These are phyloP conservation scores for Firmiana major DNA, from an alignment of 345 rosid species.

Conservation along the genomic window DNA sequence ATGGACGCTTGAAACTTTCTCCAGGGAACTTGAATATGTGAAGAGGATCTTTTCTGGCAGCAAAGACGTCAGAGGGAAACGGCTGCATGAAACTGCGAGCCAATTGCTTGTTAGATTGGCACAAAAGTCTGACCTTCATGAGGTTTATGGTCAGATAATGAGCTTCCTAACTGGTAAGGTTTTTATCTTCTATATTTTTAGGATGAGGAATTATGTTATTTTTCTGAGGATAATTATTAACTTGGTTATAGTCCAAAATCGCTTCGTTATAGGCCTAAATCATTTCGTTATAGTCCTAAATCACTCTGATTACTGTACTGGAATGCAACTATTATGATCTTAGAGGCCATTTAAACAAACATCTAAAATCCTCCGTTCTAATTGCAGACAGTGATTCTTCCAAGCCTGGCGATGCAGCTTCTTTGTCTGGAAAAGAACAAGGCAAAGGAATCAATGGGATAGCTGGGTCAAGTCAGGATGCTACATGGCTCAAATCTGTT, in stretches of 20 bases:
- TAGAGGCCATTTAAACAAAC: not conserved
- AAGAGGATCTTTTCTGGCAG: constrained; percentile 73
- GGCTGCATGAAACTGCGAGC: constrained; percentile 70
- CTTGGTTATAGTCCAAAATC: too few species aligned
- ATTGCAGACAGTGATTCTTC: constrained; percentile 68
- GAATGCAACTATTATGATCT: not conserved
- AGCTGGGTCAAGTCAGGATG: constrained; percentile 55
- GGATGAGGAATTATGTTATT: not conserved
- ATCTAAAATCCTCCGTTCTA: constrained; percentile 12
- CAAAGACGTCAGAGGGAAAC: constrained; percentile 80
- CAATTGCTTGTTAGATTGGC: constrained; percentile 59
- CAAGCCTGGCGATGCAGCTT: constrained; percentile 33
- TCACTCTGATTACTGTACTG: not conserved
- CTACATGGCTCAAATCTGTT: constrained; percentile 50
- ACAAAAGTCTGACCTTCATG: constrained; percentile 55
- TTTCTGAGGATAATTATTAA: not conserved
- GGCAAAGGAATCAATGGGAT: constrained; percentile 44
- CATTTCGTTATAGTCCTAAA: not conserved
- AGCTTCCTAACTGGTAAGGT: constrained; percentile 68
- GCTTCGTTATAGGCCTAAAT: not conserved
- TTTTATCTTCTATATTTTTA: not conserved
- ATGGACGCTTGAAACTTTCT: constrained; percentile 67
- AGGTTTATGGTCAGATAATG: constrained; percentile 50
- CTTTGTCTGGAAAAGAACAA: constrained; percentile 43
- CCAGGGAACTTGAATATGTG: constrained; percentile 84